phyloP scores from a whole-genome alignment of 306 rosid species.

The Prunus dulcis region DNA sequence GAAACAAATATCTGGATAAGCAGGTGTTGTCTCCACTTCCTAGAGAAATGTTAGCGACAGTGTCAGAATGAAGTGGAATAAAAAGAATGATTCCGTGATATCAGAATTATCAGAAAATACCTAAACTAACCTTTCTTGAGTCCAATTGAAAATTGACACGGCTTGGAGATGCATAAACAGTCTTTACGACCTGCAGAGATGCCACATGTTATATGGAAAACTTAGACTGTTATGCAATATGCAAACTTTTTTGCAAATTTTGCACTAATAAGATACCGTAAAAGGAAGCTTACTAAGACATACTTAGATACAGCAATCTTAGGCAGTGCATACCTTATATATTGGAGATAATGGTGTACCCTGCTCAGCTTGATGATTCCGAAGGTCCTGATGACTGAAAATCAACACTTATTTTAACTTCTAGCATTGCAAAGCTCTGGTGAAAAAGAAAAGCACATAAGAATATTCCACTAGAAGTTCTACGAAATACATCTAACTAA shows the following conservation, averaged over 20 bases:
- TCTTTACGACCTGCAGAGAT: slow-evolving; percentile 75
- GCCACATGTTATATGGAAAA: slow-evolving; percentile 16
- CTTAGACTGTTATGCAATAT: slow-evolving; percentile 10
- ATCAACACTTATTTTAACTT: slow-evolving; percentile 29
- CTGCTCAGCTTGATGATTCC: slow-evolving; percentile 58
- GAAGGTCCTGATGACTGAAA: slow-evolving; percentile 78
- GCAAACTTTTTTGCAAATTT: neutral
- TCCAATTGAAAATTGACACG: slow-evolving; percentile 93
- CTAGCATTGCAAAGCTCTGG: slow-evolving; percentile 17
- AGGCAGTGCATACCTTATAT: slow-evolving; percentile 59
- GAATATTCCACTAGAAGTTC: neutral
- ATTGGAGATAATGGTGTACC: slow-evolving; percentile 71
- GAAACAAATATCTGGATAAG: slow-evolving; percentile 98
- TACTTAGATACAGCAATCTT: neutral
- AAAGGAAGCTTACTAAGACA: neutral
- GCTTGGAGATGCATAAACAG: slow-evolving; percentile 98
- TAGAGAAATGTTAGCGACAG: slow-evolving; percentile 30
- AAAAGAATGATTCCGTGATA: slow-evolving; percentile 12
- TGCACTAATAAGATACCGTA: neutral
- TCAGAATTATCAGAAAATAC: slow-evolving; percentile 10
- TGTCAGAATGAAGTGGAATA: slow-evolving; percentile 30
- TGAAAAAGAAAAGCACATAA: slow-evolving; percentile 1
- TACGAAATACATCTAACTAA: neutral
- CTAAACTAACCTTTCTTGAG: slow-evolving; percentile 65
- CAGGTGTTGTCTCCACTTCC: slow-evolving; percentile 99